Evolutionary conservation across 768 basidiomycete species (phyloP).

Genomic region (Collybia nuda): DNA sequence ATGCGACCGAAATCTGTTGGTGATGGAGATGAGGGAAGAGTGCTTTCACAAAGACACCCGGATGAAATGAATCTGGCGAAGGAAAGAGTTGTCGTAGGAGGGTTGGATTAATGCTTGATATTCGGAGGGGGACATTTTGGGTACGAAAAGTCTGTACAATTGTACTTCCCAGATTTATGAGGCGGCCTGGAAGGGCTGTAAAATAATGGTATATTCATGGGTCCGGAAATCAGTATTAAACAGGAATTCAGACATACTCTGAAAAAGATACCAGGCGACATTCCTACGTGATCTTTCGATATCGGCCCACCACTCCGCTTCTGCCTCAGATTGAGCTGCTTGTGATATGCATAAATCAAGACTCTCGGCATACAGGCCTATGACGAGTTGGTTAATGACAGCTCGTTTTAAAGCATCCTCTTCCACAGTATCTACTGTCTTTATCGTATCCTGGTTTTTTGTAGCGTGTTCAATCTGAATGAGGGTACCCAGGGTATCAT

Average conservation of each 20-base stretch:
- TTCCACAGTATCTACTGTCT: constrained; percentile 23
- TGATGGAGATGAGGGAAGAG: constrained; percentile 60
- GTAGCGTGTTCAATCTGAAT: constrained; percentile 24
- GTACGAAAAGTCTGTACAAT: constrained; percentile 42
- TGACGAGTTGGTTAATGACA: constrained; percentile 48
- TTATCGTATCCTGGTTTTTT: not conserved
- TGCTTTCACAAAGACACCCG: constrained; percentile 50
- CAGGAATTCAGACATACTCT: constrained; percentile 54
- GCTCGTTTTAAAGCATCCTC: constrained; percentile 39
- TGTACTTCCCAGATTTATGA: constrained; percentile 32
- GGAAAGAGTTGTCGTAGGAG: constrained; percentile 51
- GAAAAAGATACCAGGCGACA: constrained; percentile 67
- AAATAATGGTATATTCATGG: constrained; percentile 10
- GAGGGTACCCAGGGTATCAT: constrained; percentile 22
- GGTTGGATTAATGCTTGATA: constrained; percentile 45
- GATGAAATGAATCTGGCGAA: constrained; percentile 42
- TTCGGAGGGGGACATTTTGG: constrained; percentile 43
- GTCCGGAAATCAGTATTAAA: constrained; percentile 1
- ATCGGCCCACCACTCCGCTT: constrained; percentile 85
- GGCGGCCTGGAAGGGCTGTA: constrained; percentile 46
- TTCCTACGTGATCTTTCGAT: constrained; percentile 58
- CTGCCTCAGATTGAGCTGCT: constrained; percentile 68
- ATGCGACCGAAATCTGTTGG: constrained; percentile 15
- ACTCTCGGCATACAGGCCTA: constrained; percentile 62
- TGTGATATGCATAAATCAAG: constrained; percentile 65